Base-by-base conservation (phyloP, 495 filamentous ascomycete genomes). In the Aspergillus saccharolyticus region DNA sequence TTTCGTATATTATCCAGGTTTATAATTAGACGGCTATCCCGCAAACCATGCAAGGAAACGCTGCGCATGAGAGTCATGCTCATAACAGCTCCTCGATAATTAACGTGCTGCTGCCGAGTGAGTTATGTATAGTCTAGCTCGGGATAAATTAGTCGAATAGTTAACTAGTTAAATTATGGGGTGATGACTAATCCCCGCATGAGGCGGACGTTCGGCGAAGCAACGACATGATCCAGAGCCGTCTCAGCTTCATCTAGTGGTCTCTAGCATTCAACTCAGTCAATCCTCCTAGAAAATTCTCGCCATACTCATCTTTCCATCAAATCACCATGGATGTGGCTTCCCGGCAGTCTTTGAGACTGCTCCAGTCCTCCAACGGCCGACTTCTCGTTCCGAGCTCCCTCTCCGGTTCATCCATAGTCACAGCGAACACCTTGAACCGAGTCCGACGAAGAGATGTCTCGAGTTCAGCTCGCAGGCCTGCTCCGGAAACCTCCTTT, bases 251-350 rank as follows among this genome's bases (percentile, higher is more conserved):
- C 54, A 49, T 49, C 44, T 43, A 57, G 61, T 50, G 57, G 50
- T 52, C 44, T 59, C 54, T 60, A 59, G 33, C 64, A 33, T 60
- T 12, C 52, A 44, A 45, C 43, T 12, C 33, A 52, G 48, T 57
- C 55, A 47, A 6, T 46, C 33, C 30, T 10, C 30, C 39, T 18
- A 28, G 52, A 58, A 51, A 39, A 44, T 18, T 21, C 47, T 18
- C 18, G 30, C 21, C 12, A 30, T 24, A 46, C 42, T 45, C 15
- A 20, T 8, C 24, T 24, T 48, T 20, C n/a, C n/a, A 17, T 50
- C n/a, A 15, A 42, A 28, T 44, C 39, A 75, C 53, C n/a, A 78
- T 78, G 75, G 73, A 77, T 55, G 64, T 71, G 55, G 69, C 66
- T 59, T 69, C 70, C 61, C 68, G 70, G 52, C 73, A 74, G 55